Percentiles rank a stretch among this genome's conserved stretches.
These are phyloP conservation scores for Puccinia triticina DNA, from an alignment of 1,284 basidiomycete genomes.

Conservation along the genomic window DNA sequence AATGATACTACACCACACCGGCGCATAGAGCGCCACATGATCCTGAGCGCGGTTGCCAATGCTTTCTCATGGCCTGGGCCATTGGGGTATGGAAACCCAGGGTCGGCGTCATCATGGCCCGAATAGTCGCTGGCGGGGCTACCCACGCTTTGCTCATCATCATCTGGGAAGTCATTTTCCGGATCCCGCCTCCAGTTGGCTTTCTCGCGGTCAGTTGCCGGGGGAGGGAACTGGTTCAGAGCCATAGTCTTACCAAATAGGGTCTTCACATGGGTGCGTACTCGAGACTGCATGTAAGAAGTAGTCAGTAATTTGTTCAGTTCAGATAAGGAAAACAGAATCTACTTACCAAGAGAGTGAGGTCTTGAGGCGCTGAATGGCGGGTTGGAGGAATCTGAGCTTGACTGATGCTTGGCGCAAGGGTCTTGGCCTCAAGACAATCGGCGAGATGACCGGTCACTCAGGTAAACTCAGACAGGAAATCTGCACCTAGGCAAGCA, in stretches of 20 bases:
- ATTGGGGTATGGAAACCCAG: slow-evolving; percentile 22
- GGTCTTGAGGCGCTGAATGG: neutral
- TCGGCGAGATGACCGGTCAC: slow-evolving; percentile 3
- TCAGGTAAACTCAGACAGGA: neutral
- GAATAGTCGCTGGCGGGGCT: too few relatives aligned
- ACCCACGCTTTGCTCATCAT: neutral
- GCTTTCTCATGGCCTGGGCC: slow-evolving; percentile 32
- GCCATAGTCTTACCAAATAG: slow-evolving; percentile 28
- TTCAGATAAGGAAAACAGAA: neutral
- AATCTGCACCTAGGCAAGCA: neutral
- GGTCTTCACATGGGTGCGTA: neutral
- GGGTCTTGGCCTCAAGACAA: neutral
- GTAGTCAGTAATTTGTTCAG: neutral
- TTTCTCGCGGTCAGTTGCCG: slow-evolving; percentile 26
- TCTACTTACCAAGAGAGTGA: slow-evolving; percentile 22
- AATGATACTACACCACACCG: slow-evolving; percentile 20
- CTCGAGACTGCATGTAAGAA: slow-evolving; percentile 26
- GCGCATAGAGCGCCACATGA: slow-evolving; percentile 39
- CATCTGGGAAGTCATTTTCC: neutral
- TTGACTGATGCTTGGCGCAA: neutral
- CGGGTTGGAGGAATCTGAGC: neutral
- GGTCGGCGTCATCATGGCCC: slow-evolving; percentile 11
- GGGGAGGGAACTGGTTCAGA: slow-evolving; percentile 25
- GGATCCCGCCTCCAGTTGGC: slow-evolving; percentile 18
- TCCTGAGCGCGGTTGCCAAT: neutral